Conservation (phyloP, 2,329 filamentous ascomycete species). For the Polychaeton citri region DNA sequence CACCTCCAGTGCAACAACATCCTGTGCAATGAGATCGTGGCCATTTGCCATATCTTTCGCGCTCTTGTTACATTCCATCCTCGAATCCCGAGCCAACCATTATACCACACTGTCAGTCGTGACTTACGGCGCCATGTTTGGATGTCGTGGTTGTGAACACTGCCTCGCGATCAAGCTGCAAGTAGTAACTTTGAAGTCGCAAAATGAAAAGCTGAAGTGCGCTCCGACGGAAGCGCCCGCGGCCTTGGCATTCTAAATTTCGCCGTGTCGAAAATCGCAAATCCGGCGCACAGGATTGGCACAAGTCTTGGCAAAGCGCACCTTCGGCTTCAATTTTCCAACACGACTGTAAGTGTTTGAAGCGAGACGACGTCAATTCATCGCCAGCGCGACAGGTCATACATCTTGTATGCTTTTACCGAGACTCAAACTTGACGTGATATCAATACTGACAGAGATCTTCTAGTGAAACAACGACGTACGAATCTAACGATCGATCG, state of each 20-base stretch:
- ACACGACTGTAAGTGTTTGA: background rate
- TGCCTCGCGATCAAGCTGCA: conserved; percentile 1
- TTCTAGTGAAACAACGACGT: background rate
- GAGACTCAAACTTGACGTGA: no score
- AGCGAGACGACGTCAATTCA: background rate
- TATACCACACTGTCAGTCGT: background rate
- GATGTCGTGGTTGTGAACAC: conserved; percentile 15
- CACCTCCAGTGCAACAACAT: no score
- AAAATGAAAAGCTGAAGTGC: conserved; percentile 1
- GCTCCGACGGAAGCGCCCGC: background rate
- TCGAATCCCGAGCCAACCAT: background rate
- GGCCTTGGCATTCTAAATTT: background rate
- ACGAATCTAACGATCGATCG: background rate
- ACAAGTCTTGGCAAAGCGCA: background rate
- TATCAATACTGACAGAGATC: no score
- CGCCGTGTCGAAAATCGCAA: background rate
- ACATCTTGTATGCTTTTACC: no score
- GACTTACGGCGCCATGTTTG: conserved; percentile 28
- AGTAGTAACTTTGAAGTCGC: background rate
- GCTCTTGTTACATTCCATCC: no score
- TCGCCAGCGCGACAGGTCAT: background rate
- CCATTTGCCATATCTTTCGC: no score
- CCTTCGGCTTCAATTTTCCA: background rate
- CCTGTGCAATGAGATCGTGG: no score
- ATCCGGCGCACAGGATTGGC: background rate